These are phyloP conservation scores for Populus tremula DNA, from an alignment of 345 rosid species.

Conservation along the genomic window DNA sequence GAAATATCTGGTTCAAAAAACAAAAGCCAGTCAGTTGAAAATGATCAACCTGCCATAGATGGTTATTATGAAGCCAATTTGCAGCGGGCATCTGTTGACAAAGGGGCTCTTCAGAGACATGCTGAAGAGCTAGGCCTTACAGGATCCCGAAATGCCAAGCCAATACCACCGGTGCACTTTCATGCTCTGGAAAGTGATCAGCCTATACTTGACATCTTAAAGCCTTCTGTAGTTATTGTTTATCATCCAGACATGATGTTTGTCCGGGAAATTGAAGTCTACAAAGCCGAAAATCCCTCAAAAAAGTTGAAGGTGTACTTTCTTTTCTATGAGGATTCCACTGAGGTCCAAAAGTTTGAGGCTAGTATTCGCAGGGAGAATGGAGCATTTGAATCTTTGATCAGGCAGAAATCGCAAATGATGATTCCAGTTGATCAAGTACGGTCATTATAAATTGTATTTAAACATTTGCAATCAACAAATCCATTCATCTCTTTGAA, in stretches of 20 bases:
- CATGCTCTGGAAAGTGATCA: constrained; percentile 76
- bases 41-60: constrained; percentile 18
- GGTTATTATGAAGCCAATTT: constrained; percentile 22
- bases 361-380: constrained; percentile 92
- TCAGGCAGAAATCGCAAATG: constrained; percentile 94
- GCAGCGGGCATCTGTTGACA: constrained; percentile 11
- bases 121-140: constrained; percentile 19
- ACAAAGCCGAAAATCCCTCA: constrained; percentile 87
- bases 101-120: constrained; percentile 24
- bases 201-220: constrained; percentile 72
- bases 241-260: constrained; percentile 87
- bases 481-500: background rate
- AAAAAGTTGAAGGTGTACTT: constrained; percentile 77
- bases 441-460: constrained; percentile 5
- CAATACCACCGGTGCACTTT: constrained; percentile 68
- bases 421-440: constrained; percentile 97
- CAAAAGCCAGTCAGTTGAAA: constrained; percentile 37
- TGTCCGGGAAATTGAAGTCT: constrained; percentile 90
- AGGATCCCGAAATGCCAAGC: constrained; percentile 28
- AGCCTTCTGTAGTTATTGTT: constrained; percentile 76
- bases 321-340: constrained; percentile 86
- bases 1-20: constrained; percentile 37
- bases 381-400: constrained; percentile 91
- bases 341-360: constrained; percentile 92
- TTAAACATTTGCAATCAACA: background rate